Evolutionary conservation across 2,329 filamentous ascomycete species (phyloP).

Genomic region (Rutstroemia sp.): DNA sequence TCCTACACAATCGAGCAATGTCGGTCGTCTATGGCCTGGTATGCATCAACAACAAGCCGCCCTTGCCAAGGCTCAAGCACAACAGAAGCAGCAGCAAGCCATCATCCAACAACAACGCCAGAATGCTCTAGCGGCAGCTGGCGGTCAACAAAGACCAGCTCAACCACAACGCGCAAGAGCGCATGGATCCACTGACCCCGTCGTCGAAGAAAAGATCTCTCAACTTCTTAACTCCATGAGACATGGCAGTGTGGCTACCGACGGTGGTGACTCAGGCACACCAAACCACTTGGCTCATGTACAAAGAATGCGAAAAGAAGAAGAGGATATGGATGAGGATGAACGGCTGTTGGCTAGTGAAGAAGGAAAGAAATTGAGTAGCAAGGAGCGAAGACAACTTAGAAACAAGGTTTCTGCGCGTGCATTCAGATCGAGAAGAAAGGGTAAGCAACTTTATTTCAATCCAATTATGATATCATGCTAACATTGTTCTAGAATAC

Average conservation of each 20-base stretch:
- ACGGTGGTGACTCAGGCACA: constrained; percentile 41
- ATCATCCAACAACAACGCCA: constrained; percentile 50
- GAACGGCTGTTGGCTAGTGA: constrained; percentile 91
- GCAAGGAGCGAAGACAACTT: constrained; percentile 94
- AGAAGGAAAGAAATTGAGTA: constrained; percentile 97
- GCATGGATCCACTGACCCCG: constrained; percentile 48
- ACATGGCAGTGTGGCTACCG: constrained; percentile 49
- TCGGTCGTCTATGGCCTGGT: constrained; percentile 79
- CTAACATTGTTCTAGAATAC: constrained; percentile 72
- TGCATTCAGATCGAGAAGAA: constrained; percentile 94
- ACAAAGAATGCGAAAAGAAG: constrained; percentile 76
- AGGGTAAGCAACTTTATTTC: constrained; percentile 57
- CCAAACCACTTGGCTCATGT: constrained; percentile 52
- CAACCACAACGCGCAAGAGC: constrained; percentile 28
- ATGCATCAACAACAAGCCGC: constrained; percentile 88
- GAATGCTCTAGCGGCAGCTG: constrained; percentile 29
- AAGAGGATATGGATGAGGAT: constrained; percentile 98
- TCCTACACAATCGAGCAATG: constrained; percentile 43
- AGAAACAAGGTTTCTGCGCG: constrained; percentile 98
- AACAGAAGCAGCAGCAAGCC: constrained; percentile 61
- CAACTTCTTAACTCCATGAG: constrained; percentile 90
- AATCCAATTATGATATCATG: neutral
- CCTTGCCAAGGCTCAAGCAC: constrained; percentile 62
- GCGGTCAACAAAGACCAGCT: constrained; percentile 36
- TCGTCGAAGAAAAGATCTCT: constrained; percentile 87